A percentile compares a stretch with the other conserved stretches of the same genome.
Conservation (phyloP, 129 eudicot genomes). For the Cynara cardunculus region DNA sequence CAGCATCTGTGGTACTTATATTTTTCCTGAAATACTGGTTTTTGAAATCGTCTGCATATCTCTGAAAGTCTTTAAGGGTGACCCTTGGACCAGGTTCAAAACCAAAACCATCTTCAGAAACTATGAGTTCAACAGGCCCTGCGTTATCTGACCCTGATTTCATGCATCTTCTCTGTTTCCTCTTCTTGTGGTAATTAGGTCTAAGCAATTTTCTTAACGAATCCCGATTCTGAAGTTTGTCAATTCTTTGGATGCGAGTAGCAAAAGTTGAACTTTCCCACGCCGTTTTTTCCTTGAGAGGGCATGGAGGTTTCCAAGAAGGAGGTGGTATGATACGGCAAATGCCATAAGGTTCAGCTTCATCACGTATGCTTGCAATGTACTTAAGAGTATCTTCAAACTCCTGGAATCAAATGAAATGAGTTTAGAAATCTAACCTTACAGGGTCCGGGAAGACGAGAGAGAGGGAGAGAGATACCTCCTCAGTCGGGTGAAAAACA, state of each 20-base stretch:
- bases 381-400: slow-evolving; percentile 77
- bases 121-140: slow-evolving; percentile 34
- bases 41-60: slow-evolving; percentile 82
- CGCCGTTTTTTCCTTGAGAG: slow-evolving; percentile 46
- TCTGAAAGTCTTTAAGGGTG: slow-evolving; percentile 74
- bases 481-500: slow-evolving; percentile 87
- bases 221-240: slow-evolving; percentile 86
- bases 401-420: slow-evolving; percentile 44
- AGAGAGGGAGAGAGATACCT: slow-evolving; percentile 43
- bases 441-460: neutral
- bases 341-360: slow-evolving; percentile 84
- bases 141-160: slow-evolving; percentile 44
- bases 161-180: slow-evolving; percentile 69
- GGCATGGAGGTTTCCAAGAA: slow-evolving; percentile 94
- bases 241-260: slow-evolving; percentile 86
- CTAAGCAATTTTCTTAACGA: slow-evolving; percentile 48
- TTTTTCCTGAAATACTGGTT: slow-evolving; percentile 60
- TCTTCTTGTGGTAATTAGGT: slow-evolving; percentile 48
- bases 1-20: slow-evolving; percentile 20
- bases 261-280: slow-evolving; percentile 76
- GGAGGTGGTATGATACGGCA: slow-evolving; percentile 97
- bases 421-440: neutral
- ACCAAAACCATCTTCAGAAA: slow-evolving; percentile 59
- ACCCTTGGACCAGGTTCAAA: slow-evolving; percentile 95
- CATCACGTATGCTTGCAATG: slow-evolving; percentile 65